Evolutionary conservation across 495 filamentous ascomycete genomes (phyloP).

Genomic region (Xylaria grammica): DNA sequence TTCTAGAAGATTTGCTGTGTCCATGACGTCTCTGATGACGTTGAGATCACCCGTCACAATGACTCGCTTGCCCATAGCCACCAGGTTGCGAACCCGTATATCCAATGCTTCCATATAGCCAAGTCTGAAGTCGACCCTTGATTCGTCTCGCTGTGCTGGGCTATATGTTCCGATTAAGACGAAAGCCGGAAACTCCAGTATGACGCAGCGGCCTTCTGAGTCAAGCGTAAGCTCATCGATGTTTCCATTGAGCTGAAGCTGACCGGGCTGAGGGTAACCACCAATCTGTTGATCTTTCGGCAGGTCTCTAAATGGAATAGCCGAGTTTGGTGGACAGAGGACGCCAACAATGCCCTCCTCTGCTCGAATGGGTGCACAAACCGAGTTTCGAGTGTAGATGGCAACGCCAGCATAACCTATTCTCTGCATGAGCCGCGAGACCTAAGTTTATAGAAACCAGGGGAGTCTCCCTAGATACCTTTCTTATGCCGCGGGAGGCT

Average conservation of each 20-base stretch:
- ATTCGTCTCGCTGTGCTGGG: slow-evolving; percentile 85
- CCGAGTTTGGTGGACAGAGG: slow-evolving; percentile 76
- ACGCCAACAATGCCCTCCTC: slow-evolving; percentile 93
- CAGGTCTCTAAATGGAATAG: slow-evolving; percentile 75
- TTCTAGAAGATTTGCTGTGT: slow-evolving; percentile 73
- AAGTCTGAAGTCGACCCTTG: slow-evolving; percentile 81
- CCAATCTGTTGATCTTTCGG: slow-evolving; percentile 83
- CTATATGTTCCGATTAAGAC: slow-evolving; percentile 90
- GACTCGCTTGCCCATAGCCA: slow-evolving; percentile 79
- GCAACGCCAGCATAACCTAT: slow-evolving; percentile 95
- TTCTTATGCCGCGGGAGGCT: slow-evolving; percentile 93
- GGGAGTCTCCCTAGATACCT: slow-evolving; percentile 53
- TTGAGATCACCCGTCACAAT: slow-evolving; percentile 91
- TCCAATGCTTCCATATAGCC: slow-evolving; percentile 82
- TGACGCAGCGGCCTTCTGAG: slow-evolving; percentile 87
- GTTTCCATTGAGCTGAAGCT: slow-evolving; percentile 70
- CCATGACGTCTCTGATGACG: slow-evolving; percentile 75
- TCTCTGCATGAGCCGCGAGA: slow-evolving; percentile 17
- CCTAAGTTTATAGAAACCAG: neutral
- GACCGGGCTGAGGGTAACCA: slow-evolving; percentile 78
- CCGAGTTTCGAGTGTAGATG: slow-evolving; percentile 90
- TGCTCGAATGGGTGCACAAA: slow-evolving; percentile 85
- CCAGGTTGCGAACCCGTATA: slow-evolving; percentile 80
- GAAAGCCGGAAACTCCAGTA: slow-evolving; percentile 96
- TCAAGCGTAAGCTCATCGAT: slow-evolving; percentile 77